Base-by-base conservation (phyloP, 164 flowering plant species). In the Vitis amurensis region DNA sequence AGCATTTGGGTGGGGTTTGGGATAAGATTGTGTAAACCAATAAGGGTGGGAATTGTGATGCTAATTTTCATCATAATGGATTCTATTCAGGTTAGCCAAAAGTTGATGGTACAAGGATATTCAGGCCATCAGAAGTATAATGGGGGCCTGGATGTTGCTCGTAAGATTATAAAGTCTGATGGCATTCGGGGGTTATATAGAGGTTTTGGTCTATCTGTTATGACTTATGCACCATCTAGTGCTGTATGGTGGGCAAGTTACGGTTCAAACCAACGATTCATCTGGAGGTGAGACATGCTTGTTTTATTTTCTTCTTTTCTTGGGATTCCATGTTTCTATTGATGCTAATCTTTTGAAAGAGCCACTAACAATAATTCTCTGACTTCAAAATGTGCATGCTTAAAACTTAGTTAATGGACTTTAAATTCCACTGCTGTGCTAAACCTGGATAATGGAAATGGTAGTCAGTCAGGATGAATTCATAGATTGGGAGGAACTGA, bases 221-320 rank as follows among this genome's bases (percentile, higher is more conserved):
- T 90, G 83, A 95, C 99, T 50, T 95, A 95, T 80, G 79, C 97
- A 14, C 99, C 99, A 51, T 93, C 98, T 8, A 95, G 97, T 90
- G 99, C 99, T 84, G 97, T 91, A 17, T 95, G 99, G 99, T 95
- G 99, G 99, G 99, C 99, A 59, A 93, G 92, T 73, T 95, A 95
- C 80, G 98, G 98, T 73, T 85, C 98, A 72, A 91, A 97, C 79
- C 98, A 95, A 69, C 97, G 98, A n/a, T 67, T 84, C 60, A 84
- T 95, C 55, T 95, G 99, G 99, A 88, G 94, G 99, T 95, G 73
- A 73, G 78, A 48, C 12, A 51, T 77, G 59, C 51, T 69, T 62
- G 47, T 16, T n/a, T 37, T 37, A 37, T 37, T 37, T 37, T 37
- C 7, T 37, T 37, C 44, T 37, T 37, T 37, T 67, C 14, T 62